These are phyloP conservation scores for Emmonsiellopsis sp. DNA, from an alignment of 2,329 filamentous ascomycete genomes.

Conservation along the genomic window DNA sequence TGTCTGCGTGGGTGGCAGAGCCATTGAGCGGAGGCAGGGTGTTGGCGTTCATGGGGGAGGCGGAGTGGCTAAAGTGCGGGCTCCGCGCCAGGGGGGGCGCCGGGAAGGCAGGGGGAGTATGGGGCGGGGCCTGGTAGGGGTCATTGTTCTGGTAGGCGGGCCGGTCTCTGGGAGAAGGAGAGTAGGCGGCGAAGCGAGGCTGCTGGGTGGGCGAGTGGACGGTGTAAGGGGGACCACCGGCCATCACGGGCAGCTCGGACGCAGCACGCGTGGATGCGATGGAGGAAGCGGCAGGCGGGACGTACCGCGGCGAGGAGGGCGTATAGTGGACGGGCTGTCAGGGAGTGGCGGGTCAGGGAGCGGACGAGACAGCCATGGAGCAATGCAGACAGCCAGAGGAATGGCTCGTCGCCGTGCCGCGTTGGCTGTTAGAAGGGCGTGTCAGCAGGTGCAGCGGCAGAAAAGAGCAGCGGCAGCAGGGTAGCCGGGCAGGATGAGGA, in stretches of 20 bases:
- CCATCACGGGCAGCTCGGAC: constrained; percentile 23
- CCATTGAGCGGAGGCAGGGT: constrained; percentile 33
- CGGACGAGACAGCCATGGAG: neutral
- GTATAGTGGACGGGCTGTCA: neutral
- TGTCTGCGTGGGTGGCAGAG: constrained; percentile 22
- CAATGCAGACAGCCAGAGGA: neutral
- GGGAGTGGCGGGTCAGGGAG: neutral
- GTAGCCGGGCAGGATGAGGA: constrained; percentile 6
- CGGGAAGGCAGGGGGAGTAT: constrained; percentile 29
- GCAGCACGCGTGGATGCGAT: neutral
- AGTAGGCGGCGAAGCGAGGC: constrained; percentile 32
- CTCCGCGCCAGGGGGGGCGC: constrained; percentile 12
- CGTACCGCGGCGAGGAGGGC: neutral
- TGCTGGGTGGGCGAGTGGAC: constrained; percentile 37
- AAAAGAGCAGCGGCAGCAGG: neutral
- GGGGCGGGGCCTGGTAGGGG: constrained; percentile 31
- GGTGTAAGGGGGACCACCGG: constrained; percentile 36
- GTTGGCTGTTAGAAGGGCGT: neutral
- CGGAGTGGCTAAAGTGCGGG: constrained; percentile 11
- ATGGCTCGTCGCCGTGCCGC: neutral
- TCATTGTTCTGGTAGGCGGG: constrained; percentile 35
- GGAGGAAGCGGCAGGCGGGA: neutral
- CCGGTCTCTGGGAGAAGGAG: constrained; percentile 32
- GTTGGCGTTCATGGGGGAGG: constrained; percentile 15
- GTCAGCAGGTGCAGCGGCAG: neutral